Evolutionary conservation across 768 basidiomycete genomes (phyloP), one percentile per base, ranked within the genome.

Genomic region (Coprinopsis marcescibilis): DNA sequence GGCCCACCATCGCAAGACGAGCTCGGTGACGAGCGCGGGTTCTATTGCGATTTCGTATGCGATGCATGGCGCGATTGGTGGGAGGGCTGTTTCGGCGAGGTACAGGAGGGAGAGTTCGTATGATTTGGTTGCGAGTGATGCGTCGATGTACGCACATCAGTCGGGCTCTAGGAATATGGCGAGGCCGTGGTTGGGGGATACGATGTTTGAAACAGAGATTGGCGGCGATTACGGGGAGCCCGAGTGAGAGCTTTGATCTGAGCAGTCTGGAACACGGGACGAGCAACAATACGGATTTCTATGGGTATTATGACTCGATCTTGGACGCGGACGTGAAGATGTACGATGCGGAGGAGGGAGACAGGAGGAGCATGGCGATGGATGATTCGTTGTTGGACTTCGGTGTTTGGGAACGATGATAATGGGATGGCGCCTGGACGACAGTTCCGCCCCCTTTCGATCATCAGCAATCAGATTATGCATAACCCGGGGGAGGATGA

Each of bases 171-270:
- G 69, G 53, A 67, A 74, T n/a, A 61, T 85, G 0, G 79, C 73
- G 1, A 75, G 88, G 8, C 89, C 89, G 1, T 85, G 81, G 2
- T 60, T 90, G 3, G 88, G 89, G 1, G 89, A 91, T 62, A 91
- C 89, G 74, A 91, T 91, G 89, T 85, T 91, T 52, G 81, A 85
- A 27, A 80, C 54, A 4, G 78, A 69, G 83, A 0, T 68, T 89
- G 21, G 59, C 71, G 0, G 67, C 84, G 0, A 86, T 89, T 50
- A 76, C 81, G 1, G 83, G 77, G 0, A 87, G 85, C 0, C 84
- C 85, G 1, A 59, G 73, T 0, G 74, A 73, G 37, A 76, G 75
- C n/a, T n/a, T n/a, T n/a, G n/a, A n/a, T 44, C 55, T 61, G 12
- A 48, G 56, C 10, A 55, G 55, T 23, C 34, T 46, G 23, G 59